Evolutionary conservation across 148 eudicot species (phyloP).

Genomic region (Dianthus caryophyllus): DNA sequence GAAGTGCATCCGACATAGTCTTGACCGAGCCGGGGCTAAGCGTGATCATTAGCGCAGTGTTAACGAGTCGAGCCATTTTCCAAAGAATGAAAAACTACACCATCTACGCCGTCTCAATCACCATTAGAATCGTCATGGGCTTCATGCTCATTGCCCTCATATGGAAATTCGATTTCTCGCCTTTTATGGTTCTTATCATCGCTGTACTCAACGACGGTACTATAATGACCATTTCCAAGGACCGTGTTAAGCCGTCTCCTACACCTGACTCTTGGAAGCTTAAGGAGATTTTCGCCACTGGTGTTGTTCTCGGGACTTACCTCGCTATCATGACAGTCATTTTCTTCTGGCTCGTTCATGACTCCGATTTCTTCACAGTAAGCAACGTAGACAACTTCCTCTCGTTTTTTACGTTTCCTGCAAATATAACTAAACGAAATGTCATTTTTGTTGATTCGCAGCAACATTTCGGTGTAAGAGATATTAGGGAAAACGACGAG

Average conservation of each 20-base stretch:
- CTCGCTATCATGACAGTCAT: constrained; percentile 60
- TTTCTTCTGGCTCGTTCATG: constrained; percentile 57
- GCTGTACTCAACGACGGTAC: constrained; percentile 74
- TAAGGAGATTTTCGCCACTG: constrained; percentile 66
- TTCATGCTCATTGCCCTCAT: constrained; percentile 64
- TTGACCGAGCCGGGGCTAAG: constrained; percentile 76
- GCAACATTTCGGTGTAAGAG: constrained; percentile 44
- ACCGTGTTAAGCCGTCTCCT: constrained; percentile 68
- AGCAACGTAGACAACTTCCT: constrained; percentile 13
- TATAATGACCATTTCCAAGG: constrained; percentile 82
- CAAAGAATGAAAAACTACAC: constrained; percentile 82
- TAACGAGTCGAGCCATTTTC: constrained; percentile 70
- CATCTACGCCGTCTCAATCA: constrained; percentile 67
- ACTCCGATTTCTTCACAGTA: constrained; percentile 57
- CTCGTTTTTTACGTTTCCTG: no score
- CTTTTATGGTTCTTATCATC: constrained; percentile 70
- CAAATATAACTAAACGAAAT: neutral
- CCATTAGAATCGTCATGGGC: constrained; percentile 63
- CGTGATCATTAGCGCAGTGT: constrained; percentile 69
- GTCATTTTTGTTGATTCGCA: constrained; percentile 22
- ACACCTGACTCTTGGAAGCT: constrained; percentile 75
- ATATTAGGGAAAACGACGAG: constrained; percentile 25
- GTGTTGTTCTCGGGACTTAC: constrained; percentile 68
- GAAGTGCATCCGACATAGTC: constrained; percentile 78
- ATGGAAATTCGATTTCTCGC: constrained; percentile 74